Conservation (phyloP, 2,329 filamentous ascomycete species). For the Xylaria multiplex region DNA sequence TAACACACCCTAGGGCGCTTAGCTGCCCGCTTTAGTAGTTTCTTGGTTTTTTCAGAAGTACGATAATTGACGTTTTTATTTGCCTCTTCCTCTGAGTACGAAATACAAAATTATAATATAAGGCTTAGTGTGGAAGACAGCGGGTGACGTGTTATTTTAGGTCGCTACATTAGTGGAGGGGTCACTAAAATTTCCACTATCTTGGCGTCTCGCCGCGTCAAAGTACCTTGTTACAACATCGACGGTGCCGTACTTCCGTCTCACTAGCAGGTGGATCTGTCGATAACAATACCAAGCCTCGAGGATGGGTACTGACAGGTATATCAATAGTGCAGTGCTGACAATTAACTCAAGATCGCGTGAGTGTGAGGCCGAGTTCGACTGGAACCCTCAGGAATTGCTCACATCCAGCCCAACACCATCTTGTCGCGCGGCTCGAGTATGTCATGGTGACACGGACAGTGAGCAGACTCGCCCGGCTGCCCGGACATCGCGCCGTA, state of each 20-base stretch:
- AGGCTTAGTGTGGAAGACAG: too few species aligned
- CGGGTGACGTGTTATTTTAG: too few species aligned
- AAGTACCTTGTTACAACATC: background rate
- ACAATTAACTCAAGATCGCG: background rate
- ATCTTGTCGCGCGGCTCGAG: background rate
- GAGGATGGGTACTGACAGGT: background rate
- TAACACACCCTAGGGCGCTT: too few species aligned
- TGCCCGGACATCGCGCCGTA: slow-evolving; percentile 30
- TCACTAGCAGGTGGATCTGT: slow-evolving; percentile 20
- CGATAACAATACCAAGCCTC: slow-evolving; percentile 10
- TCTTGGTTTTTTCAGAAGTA: too few species aligned
- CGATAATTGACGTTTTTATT: too few species aligned
- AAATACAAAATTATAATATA: too few species aligned
- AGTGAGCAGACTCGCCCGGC: slow-evolving; percentile 30
- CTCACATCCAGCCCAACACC: too few species aligned
- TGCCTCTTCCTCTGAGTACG: too few species aligned
- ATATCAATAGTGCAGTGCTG: background rate
- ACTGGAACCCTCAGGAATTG: background rate
- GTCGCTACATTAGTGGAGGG: too few species aligned
- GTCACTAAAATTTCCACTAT: too few species aligned
- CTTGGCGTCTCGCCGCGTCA: slow-evolving; percentile 14
- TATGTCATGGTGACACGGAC: slow-evolving; percentile 32
- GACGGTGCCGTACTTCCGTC: slow-evolving; percentile 23
- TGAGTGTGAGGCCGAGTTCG: background rate
- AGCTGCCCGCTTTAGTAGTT: too few species aligned